Base-by-base conservation (phyloP, 768 basidiomycete genomes). In the Melanogaster broomeanus region DNA sequence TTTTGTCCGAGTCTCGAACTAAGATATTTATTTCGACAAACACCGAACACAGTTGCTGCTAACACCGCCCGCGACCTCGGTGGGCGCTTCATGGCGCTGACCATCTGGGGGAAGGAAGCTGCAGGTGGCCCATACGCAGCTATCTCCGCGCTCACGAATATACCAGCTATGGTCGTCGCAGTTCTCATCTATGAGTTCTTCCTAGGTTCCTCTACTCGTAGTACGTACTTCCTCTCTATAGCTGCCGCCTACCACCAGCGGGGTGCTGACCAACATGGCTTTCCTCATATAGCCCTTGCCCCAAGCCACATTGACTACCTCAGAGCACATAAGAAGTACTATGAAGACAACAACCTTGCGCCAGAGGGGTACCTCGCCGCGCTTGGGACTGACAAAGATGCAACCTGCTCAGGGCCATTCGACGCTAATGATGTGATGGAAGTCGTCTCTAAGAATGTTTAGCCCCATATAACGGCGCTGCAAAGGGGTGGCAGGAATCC, bases 51-150 rank as follows among this genome's bases (percentile, higher is more conserved):
- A 82, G 78, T 88, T 40, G 75, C 83, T 13, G 73, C 85, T 30
- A 89, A 89, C 65, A 68, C 83, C 3, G 84, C 85, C 25, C 84
- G 87, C 61, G 87, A 88, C 62, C 25, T 89, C 38, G 87, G 86
- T 18, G 82, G 77, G 4, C 80, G 86, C 15, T 53, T 88, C n/a
- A 77, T 79, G 57, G 79, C 76, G 1, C 61, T 89, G 66, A 74
- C 83, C 4, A 77, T 87, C 48, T 88, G 81, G 77, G 86, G 86
- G 18, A 60, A 30, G 2, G 60, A 63, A 55, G 83, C 82, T 27
- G 65, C 67, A 27, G 85, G 84, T 34, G 79, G 77, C 16, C 55
- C 61, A 6, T 88, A 87, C 59, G 77, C 81, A 2, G 87, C 84
- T 10, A 77, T 87, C 44, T 62, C 85, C 2, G 81, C 86, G 2